Percentiles rank a stretch among this genome's conserved stretches.
These are phyloP conservation scores for Ophiocordyceps robertsii DNA, from an alignment of 2,329 filamentous ascomycete genomes.

Conservation along the genomic window DNA sequence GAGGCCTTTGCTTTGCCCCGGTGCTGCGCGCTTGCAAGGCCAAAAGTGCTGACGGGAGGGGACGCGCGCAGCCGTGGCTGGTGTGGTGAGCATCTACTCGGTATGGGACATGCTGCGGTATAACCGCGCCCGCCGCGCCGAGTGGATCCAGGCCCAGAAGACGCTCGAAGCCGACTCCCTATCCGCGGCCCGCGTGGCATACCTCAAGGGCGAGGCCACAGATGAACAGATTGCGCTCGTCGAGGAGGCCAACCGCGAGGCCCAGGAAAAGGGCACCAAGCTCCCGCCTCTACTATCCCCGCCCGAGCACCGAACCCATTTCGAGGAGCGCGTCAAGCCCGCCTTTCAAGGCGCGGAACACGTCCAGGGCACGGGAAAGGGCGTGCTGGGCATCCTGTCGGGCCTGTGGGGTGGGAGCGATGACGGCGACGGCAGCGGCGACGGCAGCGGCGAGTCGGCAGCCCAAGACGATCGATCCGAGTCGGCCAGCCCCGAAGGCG, in stretches of 20 bases:
- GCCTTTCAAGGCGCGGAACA: conserved; percentile 12
- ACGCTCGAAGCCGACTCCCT: conserved; percentile 40
- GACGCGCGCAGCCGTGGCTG: conserved; percentile 31
- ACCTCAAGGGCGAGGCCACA: conserved; percentile 43
- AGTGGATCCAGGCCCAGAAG: conserved; percentile 43
- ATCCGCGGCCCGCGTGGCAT: conserved; percentile 43
- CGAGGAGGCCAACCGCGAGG: conserved; percentile 39
- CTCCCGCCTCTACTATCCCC: conserved; percentile 37
- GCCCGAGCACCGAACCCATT: conserved; percentile 24
- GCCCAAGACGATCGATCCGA: conserved; percentile 9
- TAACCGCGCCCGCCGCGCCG: conserved; percentile 45
- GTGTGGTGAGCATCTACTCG: conserved; percentile 43
- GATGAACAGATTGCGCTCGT: conserved; percentile 42
- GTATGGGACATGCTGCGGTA: conserved; percentile 48
- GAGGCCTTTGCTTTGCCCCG: conserved; percentile 5
- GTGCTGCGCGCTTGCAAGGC: no score
- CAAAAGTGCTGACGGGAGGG: neutral
- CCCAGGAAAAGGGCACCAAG: conserved; percentile 29
- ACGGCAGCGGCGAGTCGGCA: conserved; percentile 1
- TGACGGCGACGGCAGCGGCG: conserved; percentile 1
- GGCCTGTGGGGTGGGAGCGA: conserved; percentile 13
- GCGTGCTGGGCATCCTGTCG: conserved; percentile 20
- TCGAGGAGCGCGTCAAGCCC: conserved; percentile 20
- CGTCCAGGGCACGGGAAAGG: conserved; percentile 16
- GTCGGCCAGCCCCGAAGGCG: conserved; percentile 3